A percentile compares a stretch with the other conserved stretches of the same genome.
Conservation (phyloP, 148 eudicot genomes). For the Mesembryanthemum crystallinum region DNA sequence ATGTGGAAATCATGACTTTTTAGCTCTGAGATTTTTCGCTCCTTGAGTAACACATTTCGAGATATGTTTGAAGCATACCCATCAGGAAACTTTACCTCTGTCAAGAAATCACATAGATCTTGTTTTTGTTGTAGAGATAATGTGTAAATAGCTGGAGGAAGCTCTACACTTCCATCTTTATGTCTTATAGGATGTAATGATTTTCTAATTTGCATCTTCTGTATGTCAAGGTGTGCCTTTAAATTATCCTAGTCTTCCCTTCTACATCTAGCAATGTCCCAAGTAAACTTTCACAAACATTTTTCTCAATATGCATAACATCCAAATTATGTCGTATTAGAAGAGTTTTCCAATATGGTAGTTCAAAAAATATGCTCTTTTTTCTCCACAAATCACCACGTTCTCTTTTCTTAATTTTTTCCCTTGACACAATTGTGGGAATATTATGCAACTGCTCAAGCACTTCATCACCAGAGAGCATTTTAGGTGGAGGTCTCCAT, state of each 20-base stretch:
- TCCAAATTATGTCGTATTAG: slow-evolving; percentile 13
- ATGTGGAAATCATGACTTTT: slow-evolving; percentile 14
- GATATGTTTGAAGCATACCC: slow-evolving; percentile 8
- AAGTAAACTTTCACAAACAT: slow-evolving; percentile 6
- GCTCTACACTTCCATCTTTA: not conserved
- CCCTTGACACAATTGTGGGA: not conserved
- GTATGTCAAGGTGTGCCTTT: not conserved
- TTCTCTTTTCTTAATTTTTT: not conserved
- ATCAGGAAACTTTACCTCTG: slow-evolving; percentile 1
- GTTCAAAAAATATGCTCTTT: slow-evolving; percentile 15
- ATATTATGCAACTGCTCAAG: not conserved
- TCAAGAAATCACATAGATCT: slow-evolving; percentile 1
- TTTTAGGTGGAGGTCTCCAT: not conserved
- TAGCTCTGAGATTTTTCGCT: not conserved
- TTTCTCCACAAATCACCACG: slow-evolving; percentile 3
- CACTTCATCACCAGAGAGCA: not conserved
- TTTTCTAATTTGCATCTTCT: not conserved
- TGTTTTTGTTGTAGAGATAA: not conserved
- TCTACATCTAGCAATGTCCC: not conserved
- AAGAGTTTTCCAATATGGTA: slow-evolving; percentile 11
- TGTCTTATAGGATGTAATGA: not conserved
- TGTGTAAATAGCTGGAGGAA: not conserved
- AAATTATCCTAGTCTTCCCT: slow-evolving; percentile 6
- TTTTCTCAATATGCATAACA: slow-evolving; percentile 23
- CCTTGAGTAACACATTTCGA: not conserved